Conservation (phyloP, 78 protist genomes). For the Acrasis kona region DNA sequence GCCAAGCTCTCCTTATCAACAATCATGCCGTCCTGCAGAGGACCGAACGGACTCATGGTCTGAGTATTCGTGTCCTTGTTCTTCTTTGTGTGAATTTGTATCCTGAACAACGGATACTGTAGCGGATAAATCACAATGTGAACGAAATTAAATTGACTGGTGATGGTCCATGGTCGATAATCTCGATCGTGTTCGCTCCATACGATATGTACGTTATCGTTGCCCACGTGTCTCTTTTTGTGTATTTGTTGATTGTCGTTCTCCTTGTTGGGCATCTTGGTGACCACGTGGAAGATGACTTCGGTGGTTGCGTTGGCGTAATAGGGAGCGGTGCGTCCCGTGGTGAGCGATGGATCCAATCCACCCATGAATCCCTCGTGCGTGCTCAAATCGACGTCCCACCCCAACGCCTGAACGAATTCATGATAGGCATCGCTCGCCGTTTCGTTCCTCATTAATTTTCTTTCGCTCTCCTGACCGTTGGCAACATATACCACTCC, state of each 20-base stretch:
- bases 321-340: slow-evolving; percentile 60
- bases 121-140: slow-evolving; percentile 79
- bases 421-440: slow-evolving; percentile 33
- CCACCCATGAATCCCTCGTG: slow-evolving; percentile 69
- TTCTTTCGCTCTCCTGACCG: slow-evolving; percentile 76
- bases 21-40: slow-evolving; percentile 65
- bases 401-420: slow-evolving; percentile 71
- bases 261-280: slow-evolving; percentile 58
- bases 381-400: slow-evolving; percentile 52
- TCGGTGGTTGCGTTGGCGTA: slow-evolving; percentile 60
- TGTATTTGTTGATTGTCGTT: slow-evolving; percentile 46
- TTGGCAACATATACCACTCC: slow-evolving; percentile 75
- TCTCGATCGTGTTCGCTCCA: slow-evolving; percentile 70
- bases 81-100: slow-evolving; percentile 31
- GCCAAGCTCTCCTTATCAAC: slow-evolving; percentile 52
- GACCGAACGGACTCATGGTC: slow-evolving; percentile 74
- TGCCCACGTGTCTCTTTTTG: slow-evolving; percentile 82
- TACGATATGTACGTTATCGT: slow-evolving; percentile 81
- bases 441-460: slow-evolving; percentile 50
- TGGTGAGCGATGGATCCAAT: slow-evolving; percentile 47
- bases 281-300: slow-evolving; percentile 74
- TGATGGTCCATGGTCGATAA: slow-evolving; percentile 60
- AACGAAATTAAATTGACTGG: slow-evolving; percentile 66
- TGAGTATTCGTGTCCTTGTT: neutral
- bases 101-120: slow-evolving; percentile 59